These are phyloP conservation scores for Cicer cuneatum DNA, from an alignment of 306 rosid genomes.

Conservation along the genomic window DNA sequence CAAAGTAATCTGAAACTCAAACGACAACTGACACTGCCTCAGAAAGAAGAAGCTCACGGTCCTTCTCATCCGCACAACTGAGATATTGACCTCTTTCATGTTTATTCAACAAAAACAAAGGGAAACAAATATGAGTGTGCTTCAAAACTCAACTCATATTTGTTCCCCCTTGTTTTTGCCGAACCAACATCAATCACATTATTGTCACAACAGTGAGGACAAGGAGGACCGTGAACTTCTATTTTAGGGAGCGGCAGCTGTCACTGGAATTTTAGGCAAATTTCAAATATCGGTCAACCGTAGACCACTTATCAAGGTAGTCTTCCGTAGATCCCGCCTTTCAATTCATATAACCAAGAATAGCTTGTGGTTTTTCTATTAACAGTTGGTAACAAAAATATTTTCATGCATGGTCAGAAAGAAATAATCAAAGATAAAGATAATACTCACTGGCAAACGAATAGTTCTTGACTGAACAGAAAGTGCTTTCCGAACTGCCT, in stretches of 20 bases:
- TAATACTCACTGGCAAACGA: constrained; percentile 86
- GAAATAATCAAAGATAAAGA: constrained; percentile 24
- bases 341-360: constrained; percentile 30
- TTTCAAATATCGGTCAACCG: neutral
- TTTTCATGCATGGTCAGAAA: constrained; percentile 12
- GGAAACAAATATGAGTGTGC: neutral
- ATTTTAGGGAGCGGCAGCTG: neutral
- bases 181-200: neutral
- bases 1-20: neutral
- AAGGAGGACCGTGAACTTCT: neutral
- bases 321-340: neutral
- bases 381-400: neutral
- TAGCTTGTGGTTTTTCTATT: constrained; percentile 11
- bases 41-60: neutral
- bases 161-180: neutral
- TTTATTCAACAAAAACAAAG: neutral
- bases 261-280: neutral
- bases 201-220: neutral
- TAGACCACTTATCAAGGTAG: too few species aligned
- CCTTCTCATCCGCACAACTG: neutral
- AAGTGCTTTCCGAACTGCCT: constrained; percentile 86
- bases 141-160: constrained; percentile 3
- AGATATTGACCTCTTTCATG: neutral
- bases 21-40: neutral
- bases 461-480: constrained; percentile 88